A percentile compares a stretch with the other conserved stretches of the same genome.
Conservation (phyloP, 805 yeast genomes). For the Metschnikowia matae region DNA sequence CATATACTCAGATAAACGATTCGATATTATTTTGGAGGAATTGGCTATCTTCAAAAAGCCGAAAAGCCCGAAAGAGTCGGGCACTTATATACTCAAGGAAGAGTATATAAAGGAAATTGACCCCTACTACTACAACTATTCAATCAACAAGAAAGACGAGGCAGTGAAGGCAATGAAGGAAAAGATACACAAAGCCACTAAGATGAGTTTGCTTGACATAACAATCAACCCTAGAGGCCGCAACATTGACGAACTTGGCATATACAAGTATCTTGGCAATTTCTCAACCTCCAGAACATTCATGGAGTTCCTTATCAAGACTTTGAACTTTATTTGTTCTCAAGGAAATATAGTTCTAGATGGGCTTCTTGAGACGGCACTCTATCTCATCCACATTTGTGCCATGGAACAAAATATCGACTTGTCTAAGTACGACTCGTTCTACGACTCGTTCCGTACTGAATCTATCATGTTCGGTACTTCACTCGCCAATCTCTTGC, state of each 20-base stretch:
- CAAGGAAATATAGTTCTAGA: constrained; percentile 47
- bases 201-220: constrained; percentile 42
- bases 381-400: constrained; percentile 68
- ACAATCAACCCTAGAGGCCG: constrained; percentile 54
- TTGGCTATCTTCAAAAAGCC: constrained; percentile 34
- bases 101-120: constrained; percentile 31
- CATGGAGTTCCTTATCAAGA: constrained; percentile 47
- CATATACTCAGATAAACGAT: constrained; percentile 63
- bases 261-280: constrained; percentile 43
- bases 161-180: constrained; percentile 64
- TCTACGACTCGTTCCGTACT: constrained; percentile 18
- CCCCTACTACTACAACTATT: constrained; percentile 77
- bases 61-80: constrained; percentile 32
- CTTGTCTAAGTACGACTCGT: constrained; percentile 26
- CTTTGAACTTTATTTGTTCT: constrained; percentile 38
- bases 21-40: constrained; percentile 48
- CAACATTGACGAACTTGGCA: constrained; percentile 27
- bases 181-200: constrained; percentile 37
- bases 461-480: constrained; percentile 22
- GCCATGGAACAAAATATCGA: constrained; percentile 31
- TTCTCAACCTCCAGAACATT: constrained; percentile 54
- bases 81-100: constrained; percentile 35
- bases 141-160: constrained; percentile 77
- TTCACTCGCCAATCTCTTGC: constrained; percentile 35
- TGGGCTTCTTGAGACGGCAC: constrained; percentile 49